phyloP scores from a whole-genome alignment of 495 filamentous ascomycete genomes.

The Parachaetomium inaequale region DNA sequence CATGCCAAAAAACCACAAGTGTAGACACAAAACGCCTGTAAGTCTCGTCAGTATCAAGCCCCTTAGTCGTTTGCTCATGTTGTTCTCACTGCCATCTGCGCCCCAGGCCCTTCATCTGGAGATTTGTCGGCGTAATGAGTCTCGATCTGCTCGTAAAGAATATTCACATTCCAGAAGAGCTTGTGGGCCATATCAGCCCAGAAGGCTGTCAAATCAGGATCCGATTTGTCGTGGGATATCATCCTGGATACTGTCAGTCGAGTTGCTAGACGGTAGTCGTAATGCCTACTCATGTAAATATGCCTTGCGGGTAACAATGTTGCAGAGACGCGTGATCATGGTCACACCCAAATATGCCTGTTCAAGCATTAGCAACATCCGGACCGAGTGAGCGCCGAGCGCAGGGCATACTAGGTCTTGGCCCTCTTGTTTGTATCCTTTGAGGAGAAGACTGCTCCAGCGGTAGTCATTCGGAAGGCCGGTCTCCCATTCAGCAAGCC shows the following conservation, averaged over 20 bases:
- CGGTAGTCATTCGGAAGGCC: slow-evolving; percentile 42
- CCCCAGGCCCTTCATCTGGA: slow-evolving; percentile 43
- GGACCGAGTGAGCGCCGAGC: not conserved
- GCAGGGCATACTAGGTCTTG: slow-evolving; percentile 39
- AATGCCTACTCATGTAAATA: slow-evolving; percentile 44
- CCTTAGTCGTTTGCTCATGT: not conserved
- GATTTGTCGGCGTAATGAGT: slow-evolving; percentile 42
- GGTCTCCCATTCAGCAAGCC: slow-evolving; percentile 42
- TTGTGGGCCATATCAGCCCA: slow-evolving; percentile 45
- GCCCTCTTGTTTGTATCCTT: slow-evolving; percentile 41
- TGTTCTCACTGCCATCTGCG: slow-evolving; percentile 47
- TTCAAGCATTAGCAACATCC: slow-evolving; percentile 1
- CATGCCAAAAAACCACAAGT: slow-evolving; percentile 48
- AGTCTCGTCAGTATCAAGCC: slow-evolving; percentile 7
- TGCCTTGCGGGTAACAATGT: slow-evolving; percentile 49
- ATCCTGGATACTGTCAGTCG: slow-evolving; percentile 31
- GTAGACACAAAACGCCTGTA: slow-evolving; percentile 47
- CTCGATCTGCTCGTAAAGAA: slow-evolving; percentile 47
- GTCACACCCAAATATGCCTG: slow-evolving; percentile 50
- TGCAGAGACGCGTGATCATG: slow-evolving; percentile 47
- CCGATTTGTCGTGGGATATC: slow-evolving; percentile 37
- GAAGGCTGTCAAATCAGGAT: slow-evolving; percentile 34
- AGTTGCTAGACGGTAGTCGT: not conserved
- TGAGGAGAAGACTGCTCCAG: slow-evolving; percentile 43
- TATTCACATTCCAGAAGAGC: slow-evolving; percentile 46